phyloP scores from a whole-genome alignment of 306 rosid species.

The Acacia acuminata region DNA sequence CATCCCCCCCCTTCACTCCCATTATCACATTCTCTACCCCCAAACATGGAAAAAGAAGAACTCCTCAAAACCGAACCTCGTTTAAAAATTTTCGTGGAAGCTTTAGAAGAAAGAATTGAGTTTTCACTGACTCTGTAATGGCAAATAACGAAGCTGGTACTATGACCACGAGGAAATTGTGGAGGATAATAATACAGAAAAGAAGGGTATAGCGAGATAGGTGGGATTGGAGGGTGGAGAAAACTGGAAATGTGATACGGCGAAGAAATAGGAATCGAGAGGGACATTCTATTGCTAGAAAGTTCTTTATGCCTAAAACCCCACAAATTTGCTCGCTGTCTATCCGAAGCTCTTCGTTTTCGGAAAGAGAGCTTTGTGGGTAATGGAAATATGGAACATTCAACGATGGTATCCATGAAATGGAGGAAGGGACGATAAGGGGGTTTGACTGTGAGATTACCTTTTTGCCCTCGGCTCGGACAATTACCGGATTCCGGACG shows the following conservation, averaged over 20 bases:
- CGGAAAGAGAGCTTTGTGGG: not conserved
- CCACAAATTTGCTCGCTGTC: not conserved
- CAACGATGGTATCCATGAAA: not conserved
- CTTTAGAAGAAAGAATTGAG: not conserved
- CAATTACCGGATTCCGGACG: not conserved
- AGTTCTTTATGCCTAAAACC: not conserved
- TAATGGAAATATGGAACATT: not conserved
- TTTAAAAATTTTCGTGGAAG: constrained; percentile 24
- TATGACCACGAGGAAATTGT: not conserved
- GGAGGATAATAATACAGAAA: constrained; percentile 20
- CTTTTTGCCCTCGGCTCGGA: not conserved
- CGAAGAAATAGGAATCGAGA: constrained; percentile 37
- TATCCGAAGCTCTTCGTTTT: not conserved
- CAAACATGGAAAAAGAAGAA: constrained; percentile 27
- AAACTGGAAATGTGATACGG: constrained; percentile 33
- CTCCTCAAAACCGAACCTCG: constrained; percentile 20
- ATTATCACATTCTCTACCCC: constrained; percentile 17
- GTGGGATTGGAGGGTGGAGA: constrained; percentile 24
- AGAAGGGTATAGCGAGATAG: constrained; percentile 32
- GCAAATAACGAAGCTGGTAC: constrained; percentile 26
- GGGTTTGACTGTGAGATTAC: not conserved
- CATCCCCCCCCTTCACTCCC: constrained; percentile 41
- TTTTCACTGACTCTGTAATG: constrained; percentile 21
- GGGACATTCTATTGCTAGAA: constrained; percentile 29
- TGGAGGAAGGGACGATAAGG: not conserved